Evolutionary conservation across 139 green algal genomes (phyloP).

Genomic region (Micromonas pusilla): DNA sequence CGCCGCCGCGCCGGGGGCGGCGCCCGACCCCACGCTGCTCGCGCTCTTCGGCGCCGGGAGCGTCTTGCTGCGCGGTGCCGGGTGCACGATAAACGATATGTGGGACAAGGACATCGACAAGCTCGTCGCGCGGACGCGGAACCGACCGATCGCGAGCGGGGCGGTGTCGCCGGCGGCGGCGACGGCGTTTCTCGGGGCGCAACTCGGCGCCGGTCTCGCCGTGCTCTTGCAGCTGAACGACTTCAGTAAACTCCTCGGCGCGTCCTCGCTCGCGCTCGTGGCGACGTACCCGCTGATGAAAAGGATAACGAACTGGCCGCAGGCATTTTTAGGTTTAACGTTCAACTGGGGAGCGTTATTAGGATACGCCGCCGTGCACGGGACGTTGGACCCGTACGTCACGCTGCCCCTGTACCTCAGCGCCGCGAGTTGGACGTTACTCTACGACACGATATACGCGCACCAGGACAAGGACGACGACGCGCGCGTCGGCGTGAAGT

Average conservation of each 20-base stretch:
- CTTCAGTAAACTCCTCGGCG: conserved; percentile 79
- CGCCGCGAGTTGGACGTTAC: conserved; percentile 81
- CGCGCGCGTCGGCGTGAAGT: conserved; percentile 71
- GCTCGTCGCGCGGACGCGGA: conserved; percentile 33
- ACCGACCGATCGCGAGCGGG: conserved; percentile 35
- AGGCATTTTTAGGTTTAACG: conserved; percentile 80
- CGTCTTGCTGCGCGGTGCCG: conserved; percentile 51
- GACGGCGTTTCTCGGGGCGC: conserved; percentile 62
- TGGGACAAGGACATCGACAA: conserved; percentile 65
- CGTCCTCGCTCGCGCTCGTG: conserved; percentile 80
- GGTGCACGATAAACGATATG: conserved; percentile 97
- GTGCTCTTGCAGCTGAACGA: conserved; percentile 93
- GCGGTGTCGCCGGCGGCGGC: conserved; percentile 33
- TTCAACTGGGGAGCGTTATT: conserved; percentile 97
- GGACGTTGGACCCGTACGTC: conserved; percentile 57
- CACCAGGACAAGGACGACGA: conserved; percentile 94
- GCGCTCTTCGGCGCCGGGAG: conserved; percentile 75
- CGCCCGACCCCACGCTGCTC: conserved; percentile 64
- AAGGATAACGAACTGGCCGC: conserved; percentile 78
- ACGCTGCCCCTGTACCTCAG: conserved; percentile 74
- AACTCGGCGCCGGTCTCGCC: conserved; percentile 68
- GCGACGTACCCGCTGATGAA: conserved; percentile 92
- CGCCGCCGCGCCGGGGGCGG: conserved; percentile 57
- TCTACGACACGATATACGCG: conserved; percentile 99
- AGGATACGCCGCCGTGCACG: conserved; percentile 75